These are phyloP conservation scores for Scedosporium aurantiacum DNA, from an alignment of 2,329 filamentous ascomycete genomes.

Conservation along the genomic window DNA sequence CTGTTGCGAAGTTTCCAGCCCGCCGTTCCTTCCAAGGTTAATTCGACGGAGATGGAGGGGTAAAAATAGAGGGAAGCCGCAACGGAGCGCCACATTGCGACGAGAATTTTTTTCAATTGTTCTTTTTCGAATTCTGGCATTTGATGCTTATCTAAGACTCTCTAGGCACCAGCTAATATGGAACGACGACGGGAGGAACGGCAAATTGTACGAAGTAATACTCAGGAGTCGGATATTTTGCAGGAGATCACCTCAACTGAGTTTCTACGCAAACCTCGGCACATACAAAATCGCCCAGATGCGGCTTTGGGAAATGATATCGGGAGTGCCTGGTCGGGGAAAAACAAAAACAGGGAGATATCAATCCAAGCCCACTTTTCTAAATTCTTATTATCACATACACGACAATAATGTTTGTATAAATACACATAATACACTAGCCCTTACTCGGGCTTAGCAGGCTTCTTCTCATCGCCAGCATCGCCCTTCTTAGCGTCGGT, in stretches of 20 bases:
- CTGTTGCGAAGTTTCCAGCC: slow-evolving; percentile 16
- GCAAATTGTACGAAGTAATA: too few species aligned
- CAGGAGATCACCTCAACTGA: too few species aligned
- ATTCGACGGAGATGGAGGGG: slow-evolving; percentile 1
- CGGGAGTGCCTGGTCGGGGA: background rate
- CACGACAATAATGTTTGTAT: background rate
- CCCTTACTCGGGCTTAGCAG: background rate
- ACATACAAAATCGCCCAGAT: background rate
- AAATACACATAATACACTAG: slow-evolving; percentile 7
- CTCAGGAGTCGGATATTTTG: too few species aligned
- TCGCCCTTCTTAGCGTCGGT: too few species aligned
- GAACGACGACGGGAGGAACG: background rate
- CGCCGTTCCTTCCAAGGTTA: background rate
- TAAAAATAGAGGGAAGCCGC: background rate
- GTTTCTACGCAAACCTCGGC: background rate
- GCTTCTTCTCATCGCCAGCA: background rate
- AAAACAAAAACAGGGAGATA: background rate
- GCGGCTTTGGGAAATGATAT: too few species aligned
- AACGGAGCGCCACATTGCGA: background rate
- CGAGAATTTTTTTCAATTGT: background rate
- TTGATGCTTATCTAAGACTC: slow-evolving; percentile 3
- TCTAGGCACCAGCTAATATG: background rate
- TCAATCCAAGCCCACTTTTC: background rate
- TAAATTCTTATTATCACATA: background rate
- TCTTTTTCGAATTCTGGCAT: background rate